Conservation (phyloP, 2,329 filamentous ascomycete species). For the Cordyceps fumosorosea region DNA sequence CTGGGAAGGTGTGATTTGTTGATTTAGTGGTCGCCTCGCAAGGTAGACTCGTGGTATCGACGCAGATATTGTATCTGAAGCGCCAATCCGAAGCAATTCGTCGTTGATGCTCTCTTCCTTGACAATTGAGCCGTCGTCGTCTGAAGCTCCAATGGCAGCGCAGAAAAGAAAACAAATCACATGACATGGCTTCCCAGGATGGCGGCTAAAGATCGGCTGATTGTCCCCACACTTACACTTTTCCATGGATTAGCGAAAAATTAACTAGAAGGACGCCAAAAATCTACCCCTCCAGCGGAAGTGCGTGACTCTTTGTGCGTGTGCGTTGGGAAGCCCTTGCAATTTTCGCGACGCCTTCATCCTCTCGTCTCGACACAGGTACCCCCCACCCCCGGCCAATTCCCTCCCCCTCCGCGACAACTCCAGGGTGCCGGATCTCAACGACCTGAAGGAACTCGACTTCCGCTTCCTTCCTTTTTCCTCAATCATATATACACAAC, state of each 20-base stretch:
- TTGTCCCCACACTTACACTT: slow-evolving; percentile 22
- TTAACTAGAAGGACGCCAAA: slow-evolving; percentile 20
- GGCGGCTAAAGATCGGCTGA: slow-evolving; percentile 29
- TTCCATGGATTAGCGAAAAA: slow-evolving; percentile 32
- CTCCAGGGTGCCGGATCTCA: not conserved
- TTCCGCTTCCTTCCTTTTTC: slow-evolving; percentile 7
- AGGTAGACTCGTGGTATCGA: not conserved
- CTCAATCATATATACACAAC: slow-evolving; percentile 19
- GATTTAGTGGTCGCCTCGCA: not conserved
- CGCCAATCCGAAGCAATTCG: not conserved
- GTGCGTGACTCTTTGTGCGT: slow-evolving; percentile 4
- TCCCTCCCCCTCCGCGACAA: not conserved
- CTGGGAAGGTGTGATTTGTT: not conserved
- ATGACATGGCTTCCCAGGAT: slow-evolving; percentile 22
- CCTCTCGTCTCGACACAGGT: not conserved
- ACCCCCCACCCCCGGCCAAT: not conserved
- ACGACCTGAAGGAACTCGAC: not conserved
- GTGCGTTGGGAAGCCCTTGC: slow-evolving; percentile 19
- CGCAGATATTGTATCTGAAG: not conserved
- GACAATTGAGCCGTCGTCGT: not conserved
- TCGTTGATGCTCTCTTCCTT: not conserved
- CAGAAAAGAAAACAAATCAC: slow-evolving; percentile 29
- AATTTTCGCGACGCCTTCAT: slow-evolving; percentile 11
- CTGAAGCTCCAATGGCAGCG: not conserved
- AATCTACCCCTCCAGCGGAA: slow-evolving; percentile 34